Base-by-base conservation (phyloP, 2,329 filamentous ascomycete genomes). In the Coniochaeta sp. region DNA sequence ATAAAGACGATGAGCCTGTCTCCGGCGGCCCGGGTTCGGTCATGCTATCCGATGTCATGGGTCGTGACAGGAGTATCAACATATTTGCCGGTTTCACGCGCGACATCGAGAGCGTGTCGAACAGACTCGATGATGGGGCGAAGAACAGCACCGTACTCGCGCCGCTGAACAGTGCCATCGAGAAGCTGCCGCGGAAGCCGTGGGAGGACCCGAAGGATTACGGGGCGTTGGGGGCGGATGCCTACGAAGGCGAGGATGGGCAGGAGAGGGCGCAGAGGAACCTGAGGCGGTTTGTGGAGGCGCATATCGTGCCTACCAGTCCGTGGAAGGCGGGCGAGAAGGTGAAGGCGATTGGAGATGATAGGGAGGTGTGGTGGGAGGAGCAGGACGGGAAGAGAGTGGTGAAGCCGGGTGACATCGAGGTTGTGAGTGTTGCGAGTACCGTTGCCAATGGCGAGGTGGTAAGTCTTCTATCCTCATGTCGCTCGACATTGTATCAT, bases 401-500 rank as follows among this genome's bases (percentile, higher is more conserved):
- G 71, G 85, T 95, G 30, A 88, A 93, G 78, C 95, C 93, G 0
- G 89, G 89, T 6, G 82, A 86, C 64, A 84, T 97, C 50, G 86
- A 93, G 72, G 89, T 98, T 16, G 83, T 87, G 47, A 86, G 79
- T 61, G 80, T 96, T 58, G 88, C 87, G 1, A 88, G 88, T 65
- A 83, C 85, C 62, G 93, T 96, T 19, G 83, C 85, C 3, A 99
- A 98, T 71, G 95, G 95, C 4, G 90, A 98, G 74, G 81, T 98
- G 65, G 80, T 82, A 71, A 69, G 80, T 75, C 7, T 6, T 26
- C 22, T 19, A 14, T 38, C 28, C 19, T 52, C n/a, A 50, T 26
- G 9, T 26, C 28, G 36, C 50, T 55, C 4, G 19, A 26, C 52
- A 36, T 55, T 55, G 8, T 4, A 24, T 1, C 6, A 30, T 14